phyloP scores from a whole-genome alignment of 805 yeast genomes.

The Blastobotrys chiropterorum region DNA sequence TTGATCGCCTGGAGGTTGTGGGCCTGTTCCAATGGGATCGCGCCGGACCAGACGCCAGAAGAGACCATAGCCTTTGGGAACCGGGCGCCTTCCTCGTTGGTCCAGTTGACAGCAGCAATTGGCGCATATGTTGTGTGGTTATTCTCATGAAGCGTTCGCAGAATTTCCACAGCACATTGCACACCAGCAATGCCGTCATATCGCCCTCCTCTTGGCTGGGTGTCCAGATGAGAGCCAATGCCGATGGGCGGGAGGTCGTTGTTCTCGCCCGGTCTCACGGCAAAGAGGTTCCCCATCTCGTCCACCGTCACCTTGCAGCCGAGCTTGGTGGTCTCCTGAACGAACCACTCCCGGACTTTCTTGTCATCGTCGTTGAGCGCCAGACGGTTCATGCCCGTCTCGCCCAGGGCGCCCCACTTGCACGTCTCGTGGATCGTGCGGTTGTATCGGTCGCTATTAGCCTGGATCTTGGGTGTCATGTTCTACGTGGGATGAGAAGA shows the following conservation, averaged over 20 bases:
- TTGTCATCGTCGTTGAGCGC: constrained; percentile 60
- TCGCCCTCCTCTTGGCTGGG: constrained; percentile 75
- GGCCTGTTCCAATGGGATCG: constrained; percentile 40
- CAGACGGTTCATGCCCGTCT: constrained; percentile 64
- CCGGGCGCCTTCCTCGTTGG: constrained; percentile 75
- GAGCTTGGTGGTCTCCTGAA: constrained; percentile 41
- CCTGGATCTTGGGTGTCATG: constrained; percentile 5
- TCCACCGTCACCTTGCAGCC: constrained; percentile 59
- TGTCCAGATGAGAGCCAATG: constrained; percentile 69
- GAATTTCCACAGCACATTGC: constrained; percentile 57
- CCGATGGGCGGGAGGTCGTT: constrained; percentile 47
- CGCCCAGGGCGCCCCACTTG: constrained; percentile 52
- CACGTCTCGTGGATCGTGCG: constrained; percentile 60
- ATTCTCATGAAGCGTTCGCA: constrained; percentile 58
- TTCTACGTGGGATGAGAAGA: neutral
- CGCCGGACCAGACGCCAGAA: constrained; percentile 61
- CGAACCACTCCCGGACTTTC: constrained; percentile 60
- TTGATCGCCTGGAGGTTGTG: constrained; percentile 49
- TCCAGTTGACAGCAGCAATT: constrained; percentile 61
- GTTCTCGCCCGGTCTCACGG: constrained; percentile 53
- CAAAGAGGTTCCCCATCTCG: constrained; percentile 64
- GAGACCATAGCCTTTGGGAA: constrained; percentile 66
- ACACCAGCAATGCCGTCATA: constrained; percentile 73
- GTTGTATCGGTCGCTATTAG: constrained; percentile 41
- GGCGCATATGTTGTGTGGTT: constrained; percentile 57